These are phyloP conservation scores for Codiaeum variegatum DNA, from an alignment of 441 rosid genomes.

Conservation along the genomic window DNA sequence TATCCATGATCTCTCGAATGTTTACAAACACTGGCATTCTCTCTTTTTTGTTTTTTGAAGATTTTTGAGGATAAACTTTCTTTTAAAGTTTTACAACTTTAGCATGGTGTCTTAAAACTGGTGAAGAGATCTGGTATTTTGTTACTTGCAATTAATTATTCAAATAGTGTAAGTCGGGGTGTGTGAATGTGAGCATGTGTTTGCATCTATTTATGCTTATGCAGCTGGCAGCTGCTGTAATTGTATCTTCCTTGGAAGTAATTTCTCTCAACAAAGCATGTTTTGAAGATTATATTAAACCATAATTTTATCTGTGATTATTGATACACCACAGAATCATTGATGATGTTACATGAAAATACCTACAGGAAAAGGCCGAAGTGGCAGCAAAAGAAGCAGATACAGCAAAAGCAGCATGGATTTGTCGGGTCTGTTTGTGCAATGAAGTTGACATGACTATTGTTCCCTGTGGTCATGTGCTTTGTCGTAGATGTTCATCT, in stretches of 20 bases:
- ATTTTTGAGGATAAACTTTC: not conserved
- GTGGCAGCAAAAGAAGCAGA: constrained; percentile 76
- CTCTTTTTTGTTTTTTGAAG: not conserved
- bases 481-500: constrained; percentile 76
- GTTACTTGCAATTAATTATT: not conserved
- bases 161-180: not conserved
- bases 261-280: not conserved
- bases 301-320: not conserved
- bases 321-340: not conserved
- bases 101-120: not conserved
- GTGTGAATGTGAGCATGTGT: not conserved
- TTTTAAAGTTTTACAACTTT: not conserved
- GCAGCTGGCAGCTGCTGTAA: not conserved
- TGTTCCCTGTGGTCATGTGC: constrained; percentile 90
- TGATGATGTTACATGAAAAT: not conserved
- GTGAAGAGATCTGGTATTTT: not conserved
- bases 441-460: constrained; percentile 78
- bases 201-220: not conserved
- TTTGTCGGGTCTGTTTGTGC: constrained; percentile 80
- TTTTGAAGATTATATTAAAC: not conserved
- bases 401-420: constrained; percentile 84
- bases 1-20: not conserved
- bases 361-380: constrained; percentile 72
- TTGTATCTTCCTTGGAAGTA: not conserved
- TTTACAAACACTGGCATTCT: not conserved